Evolutionary conservation across 2,329 filamentous ascomycete species (phyloP).

Genomic region (Apiospora saccharicola): DNA sequence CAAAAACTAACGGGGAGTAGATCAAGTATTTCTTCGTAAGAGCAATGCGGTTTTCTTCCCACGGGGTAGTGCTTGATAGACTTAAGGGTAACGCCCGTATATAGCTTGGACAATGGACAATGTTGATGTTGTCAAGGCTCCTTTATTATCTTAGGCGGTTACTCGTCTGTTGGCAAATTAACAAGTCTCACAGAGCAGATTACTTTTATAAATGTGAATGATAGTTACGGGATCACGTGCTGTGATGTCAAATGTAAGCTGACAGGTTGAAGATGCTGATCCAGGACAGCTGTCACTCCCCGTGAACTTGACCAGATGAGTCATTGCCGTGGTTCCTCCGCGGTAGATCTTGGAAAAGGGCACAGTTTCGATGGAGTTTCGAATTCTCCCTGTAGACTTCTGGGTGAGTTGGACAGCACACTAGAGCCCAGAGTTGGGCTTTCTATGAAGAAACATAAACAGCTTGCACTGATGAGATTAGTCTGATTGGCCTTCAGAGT

Average conservation of each 20-base stretch:
- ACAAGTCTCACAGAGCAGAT: too few species aligned
- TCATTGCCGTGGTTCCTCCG: not conserved
- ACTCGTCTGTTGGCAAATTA: too few species aligned
- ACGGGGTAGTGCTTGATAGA: too few species aligned
- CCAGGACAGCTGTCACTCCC: not conserved
- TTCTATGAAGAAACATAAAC: not conserved
- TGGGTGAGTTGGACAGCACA: fast-evolving
- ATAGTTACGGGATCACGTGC: too few species aligned
- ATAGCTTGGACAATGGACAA: too few species aligned
- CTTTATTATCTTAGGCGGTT: too few species aligned
- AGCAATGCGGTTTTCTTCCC: not conserved
- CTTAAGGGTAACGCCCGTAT: too few species aligned
- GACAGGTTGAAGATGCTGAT: too few species aligned
- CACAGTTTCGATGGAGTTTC: fast-evolving
- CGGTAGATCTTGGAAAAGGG: not conserved
- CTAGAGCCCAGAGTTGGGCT: too few species aligned
- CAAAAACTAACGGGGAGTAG: not conserved
- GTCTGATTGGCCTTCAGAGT: not conserved
- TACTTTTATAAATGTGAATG: too few species aligned
- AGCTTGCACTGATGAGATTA: not conserved
- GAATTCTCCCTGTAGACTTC: not conserved
- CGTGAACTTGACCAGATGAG: not conserved
- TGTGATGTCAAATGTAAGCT: too few species aligned
- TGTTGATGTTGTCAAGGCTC: too few species aligned
- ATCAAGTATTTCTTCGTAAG: not conserved